Evolutionary conservation across 805 yeast species (phyloP).

Genomic region (Diddensiella transvaalensis): DNA sequence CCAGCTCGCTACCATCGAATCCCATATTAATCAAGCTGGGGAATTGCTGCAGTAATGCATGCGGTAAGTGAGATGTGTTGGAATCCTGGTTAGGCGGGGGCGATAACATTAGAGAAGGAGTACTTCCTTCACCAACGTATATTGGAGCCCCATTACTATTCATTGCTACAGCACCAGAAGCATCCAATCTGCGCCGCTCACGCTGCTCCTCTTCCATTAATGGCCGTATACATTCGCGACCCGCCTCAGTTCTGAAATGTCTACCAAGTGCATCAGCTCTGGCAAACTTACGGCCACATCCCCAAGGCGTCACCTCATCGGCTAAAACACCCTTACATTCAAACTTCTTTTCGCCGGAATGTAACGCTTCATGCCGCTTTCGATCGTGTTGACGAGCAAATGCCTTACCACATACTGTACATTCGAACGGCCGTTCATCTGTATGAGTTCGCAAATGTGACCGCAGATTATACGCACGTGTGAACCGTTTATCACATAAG

Average conservation of each 20-base stretch:
- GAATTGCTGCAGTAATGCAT: constrained; percentile 24
- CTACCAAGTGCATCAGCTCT: constrained; percentile 75
- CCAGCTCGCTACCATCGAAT: constrained; percentile 9
- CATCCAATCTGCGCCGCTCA: not conserved
- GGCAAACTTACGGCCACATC: constrained; percentile 70
- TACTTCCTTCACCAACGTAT: constrained; percentile 11
- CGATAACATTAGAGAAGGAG: constrained; percentile 20
- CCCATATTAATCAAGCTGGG: constrained; percentile 19
- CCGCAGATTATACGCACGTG: constrained; percentile 88
- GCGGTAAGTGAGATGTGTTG: constrained; percentile 16
- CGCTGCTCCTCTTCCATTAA: constrained; percentile 52
- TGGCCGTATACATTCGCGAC: constrained; percentile 64
- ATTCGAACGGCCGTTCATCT: constrained; percentile 64
- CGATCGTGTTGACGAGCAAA: constrained; percentile 78
- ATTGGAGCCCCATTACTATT: not conserved
- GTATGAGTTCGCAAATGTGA: constrained; percentile 89
- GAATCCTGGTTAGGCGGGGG: constrained; percentile 16
- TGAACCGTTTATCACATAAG: constrained; percentile 79
- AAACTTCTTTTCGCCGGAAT: constrained; percentile 67
- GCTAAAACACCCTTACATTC: constrained; percentile 59
- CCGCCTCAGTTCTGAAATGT: constrained; percentile 73
- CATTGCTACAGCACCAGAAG: not conserved
- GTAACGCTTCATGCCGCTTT: constrained; percentile 72
- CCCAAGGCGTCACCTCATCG: constrained; percentile 63
- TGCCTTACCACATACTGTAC: constrained; percentile 59